Base-by-base conservation (phyloP, 495 filamentous ascomycete genomes). In the Haplographium delicatum region DNA sequence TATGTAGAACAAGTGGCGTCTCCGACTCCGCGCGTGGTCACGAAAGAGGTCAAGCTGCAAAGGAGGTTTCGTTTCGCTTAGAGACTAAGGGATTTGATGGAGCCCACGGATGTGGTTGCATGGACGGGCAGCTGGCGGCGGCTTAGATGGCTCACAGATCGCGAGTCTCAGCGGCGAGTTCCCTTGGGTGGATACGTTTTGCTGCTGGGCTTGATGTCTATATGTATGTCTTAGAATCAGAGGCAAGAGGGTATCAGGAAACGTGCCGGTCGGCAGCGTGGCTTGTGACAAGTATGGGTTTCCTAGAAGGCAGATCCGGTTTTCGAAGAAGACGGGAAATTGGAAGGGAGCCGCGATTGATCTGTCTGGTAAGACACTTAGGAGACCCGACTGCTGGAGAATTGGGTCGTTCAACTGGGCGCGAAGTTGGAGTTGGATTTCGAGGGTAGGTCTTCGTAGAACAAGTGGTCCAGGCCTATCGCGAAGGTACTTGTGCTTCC, bases 291-390 rank as follows among this genome's bases (percentile, higher is more conserved):
- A 37, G 49, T 34, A 44, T 51, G 49, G 49, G 25, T 37, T n/a
- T 37, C 47, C 37, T 51, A 38, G 39, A 44, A 25, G 39, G 33
- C 49, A 30, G 40, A 50, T 41, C 39, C 49, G 34, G 49, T 44
- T 25, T n/a, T n/a, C n/a, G n/a, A 27, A 22, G 39, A 18, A 20
- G 26, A 28, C 18, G 40, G 49, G 39, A 51, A 38, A 44, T 51
- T 51, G 39, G 25, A 51, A 39, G 47, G 37, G n/a, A 26, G 26
- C 16, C 9, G 35, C 24, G 47, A 37, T 25, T 43, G 37, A 27
- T 22, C n/a, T n/a, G 30, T 33, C 2, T 19, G 44, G 39, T 51
- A 40, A 51, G 49, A 51, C 49, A n/a, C 30, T 37, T 51, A 20
- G 39, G 31, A n/a, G n/a, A n/a, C 2, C 40, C 27, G 27, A 7